Percentiles rank a stretch among this genome's conserved stretches.
Evolutionary conservation across 2,329 filamentous ascomycete species (phyloP).

Genomic region (Neurospora sp.): DNA sequence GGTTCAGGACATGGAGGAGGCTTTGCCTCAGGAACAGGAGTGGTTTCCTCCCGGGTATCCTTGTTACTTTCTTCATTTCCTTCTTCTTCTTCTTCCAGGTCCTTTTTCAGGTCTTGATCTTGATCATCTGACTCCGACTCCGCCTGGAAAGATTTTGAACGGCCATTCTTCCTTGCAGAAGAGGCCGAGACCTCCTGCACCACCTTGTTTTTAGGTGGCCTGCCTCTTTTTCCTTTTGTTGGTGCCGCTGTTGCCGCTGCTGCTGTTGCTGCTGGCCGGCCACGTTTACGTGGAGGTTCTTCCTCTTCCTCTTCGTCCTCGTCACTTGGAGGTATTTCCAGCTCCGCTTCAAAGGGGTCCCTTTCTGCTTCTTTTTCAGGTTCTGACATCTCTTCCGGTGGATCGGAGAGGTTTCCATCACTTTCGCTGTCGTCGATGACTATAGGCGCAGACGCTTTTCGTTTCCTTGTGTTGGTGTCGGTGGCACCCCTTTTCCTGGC

Average conservation of each 20-base stretch:
- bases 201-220: background rate
- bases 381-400: background rate
- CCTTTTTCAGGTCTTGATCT: background rate
- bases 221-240: background rate
- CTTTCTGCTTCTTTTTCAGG: background rate
- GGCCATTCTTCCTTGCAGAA: background rate
- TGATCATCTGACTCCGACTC: background rate
- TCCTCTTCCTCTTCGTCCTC: background rate
- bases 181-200: background rate
- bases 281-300: background rate
- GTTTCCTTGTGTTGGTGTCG: background rate
- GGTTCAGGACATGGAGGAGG: background rate
- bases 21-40: background rate
- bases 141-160: background rate
- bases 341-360: background rate
- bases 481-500: background rate
- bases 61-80: background rate
- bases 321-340: background rate
- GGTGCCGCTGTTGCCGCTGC: background rate
- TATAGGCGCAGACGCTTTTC: conserved; percentile 1
- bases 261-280: background rate
- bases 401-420: background rate
- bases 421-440: conserved; percentile 3
- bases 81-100: background rate
- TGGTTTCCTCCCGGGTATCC: background rate